phyloP scores from a whole-genome alignment of 345 rosid species.

The Dimocarpus longan region DNA sequence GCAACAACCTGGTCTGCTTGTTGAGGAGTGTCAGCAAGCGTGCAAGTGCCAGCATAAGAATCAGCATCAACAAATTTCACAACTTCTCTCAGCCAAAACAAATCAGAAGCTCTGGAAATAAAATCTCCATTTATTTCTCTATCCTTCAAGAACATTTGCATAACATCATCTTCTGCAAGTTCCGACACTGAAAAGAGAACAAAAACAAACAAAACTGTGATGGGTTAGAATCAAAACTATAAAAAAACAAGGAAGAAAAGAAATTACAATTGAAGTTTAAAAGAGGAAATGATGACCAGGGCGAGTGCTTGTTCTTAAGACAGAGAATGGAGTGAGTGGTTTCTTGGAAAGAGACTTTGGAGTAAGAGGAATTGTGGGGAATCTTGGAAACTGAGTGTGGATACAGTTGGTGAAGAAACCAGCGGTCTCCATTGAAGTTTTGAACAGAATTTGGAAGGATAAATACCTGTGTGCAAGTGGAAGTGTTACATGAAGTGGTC shows the following conservation, averaged over 20 bases:
- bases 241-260: not conserved
- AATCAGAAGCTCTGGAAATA: constrained; percentile 74
- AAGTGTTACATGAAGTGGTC: not conserved
- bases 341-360: constrained; percentile 35
- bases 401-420: constrained; percentile 44
- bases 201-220: not conserved
- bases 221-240: constrained; percentile 3
- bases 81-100: constrained; percentile 58
- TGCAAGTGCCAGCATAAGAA: constrained; percentile 23
- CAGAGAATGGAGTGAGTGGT: constrained; percentile 28
- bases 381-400: constrained; percentile 28
- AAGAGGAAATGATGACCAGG: constrained; percentile 42
- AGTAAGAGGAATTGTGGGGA: constrained; percentile 26
- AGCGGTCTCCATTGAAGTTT: constrained; percentile 50
- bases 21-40: constrained; percentile 22
- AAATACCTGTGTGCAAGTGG: not conserved
- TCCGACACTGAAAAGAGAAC: constrained; percentile 41
- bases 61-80: constrained; percentile 49
- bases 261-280: not conserved
- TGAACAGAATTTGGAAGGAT: not conserved
- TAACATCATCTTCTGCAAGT: constrained; percentile 67
- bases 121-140: constrained; percentile 81
- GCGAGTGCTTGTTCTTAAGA: constrained; percentile 47
- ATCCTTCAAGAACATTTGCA: constrained; percentile 73
- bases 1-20: constrained; percentile 38